A percentile compares a stretch with the other conserved stretches of the same genome.
Evolutionary conservation across 202 grass and related monocot species (phyloP).

Genomic region (Brachypodium distachyon): DNA sequence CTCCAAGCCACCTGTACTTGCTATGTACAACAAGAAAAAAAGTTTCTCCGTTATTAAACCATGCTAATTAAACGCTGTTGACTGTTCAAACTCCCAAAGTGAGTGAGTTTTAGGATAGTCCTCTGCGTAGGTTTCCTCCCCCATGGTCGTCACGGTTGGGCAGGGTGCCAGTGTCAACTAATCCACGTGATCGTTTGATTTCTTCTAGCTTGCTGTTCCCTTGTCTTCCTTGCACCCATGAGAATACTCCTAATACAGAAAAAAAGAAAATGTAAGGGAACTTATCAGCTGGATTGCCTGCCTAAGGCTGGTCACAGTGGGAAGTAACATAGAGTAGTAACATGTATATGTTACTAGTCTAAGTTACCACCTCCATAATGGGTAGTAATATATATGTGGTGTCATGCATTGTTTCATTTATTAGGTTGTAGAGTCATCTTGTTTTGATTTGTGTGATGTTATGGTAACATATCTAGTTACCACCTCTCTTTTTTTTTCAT

Average conservation of each 20-base stretch:
- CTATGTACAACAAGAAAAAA: not conserved
- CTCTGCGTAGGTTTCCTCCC: not conserved
- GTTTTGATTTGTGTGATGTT: too few species aligned
- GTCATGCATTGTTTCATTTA: too few species aligned
- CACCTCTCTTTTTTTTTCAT: too few species aligned
- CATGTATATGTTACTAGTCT: too few species aligned
- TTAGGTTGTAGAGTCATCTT: too few species aligned
- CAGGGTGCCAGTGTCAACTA: constrained; percentile 36
- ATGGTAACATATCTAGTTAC: too few species aligned
- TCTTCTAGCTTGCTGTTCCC: constrained; percentile 29
- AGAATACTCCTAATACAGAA: too few species aligned
- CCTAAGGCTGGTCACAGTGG: too few species aligned
- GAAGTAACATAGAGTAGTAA: too few species aligned
- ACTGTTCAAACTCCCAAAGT: not conserved
- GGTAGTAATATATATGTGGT: too few species aligned
- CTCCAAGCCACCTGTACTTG: not conserved
- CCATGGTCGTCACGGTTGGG: not conserved
- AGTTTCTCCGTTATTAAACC: not conserved
- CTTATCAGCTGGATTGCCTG: constrained; percentile 4
- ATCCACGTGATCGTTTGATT: constrained; percentile 31
- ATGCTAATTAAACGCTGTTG: too few species aligned
- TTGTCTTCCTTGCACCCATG: constrained; percentile 4
- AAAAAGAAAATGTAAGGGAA: not conserved
- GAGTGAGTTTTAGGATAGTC: not conserved
- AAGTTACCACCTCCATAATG: too few species aligned